These are phyloP conservation scores for Vitrella brassicaformis DNA, from an alignment of 73 alveolate genomes.

Conservation along the genomic window DNA sequence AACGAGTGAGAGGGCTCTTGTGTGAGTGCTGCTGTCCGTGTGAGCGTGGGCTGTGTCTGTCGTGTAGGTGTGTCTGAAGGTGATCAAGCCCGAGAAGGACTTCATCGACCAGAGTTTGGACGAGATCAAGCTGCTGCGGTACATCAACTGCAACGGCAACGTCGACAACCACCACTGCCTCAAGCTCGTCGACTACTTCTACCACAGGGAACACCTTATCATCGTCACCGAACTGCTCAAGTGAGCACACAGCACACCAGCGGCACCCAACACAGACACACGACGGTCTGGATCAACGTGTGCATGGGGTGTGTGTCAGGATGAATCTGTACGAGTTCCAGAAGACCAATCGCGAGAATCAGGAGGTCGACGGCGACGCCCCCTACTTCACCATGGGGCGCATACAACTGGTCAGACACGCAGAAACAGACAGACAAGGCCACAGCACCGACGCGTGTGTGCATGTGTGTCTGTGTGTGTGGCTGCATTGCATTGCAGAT, in stretches of 20 bases:
- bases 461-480: too few species aligned
- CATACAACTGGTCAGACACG: neutral
- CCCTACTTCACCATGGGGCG: neutral
- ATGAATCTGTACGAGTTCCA: neutral
- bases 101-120: constrained; percentile 94
- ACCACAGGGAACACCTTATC: constrained; percentile 91
- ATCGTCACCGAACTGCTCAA: constrained; percentile 92
- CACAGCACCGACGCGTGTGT: too few species aligned
- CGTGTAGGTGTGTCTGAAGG: constrained; percentile 96
- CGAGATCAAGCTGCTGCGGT: constrained; percentile 92
- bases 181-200: constrained; percentile 77
- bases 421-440: too few species aligned
- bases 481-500: too few species aligned
- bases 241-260: too few species aligned
- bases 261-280: too few species aligned
- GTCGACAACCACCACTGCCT: constrained; percentile 72
- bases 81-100: constrained; percentile 96
- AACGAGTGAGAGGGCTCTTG: too few species aligned
- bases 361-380: too few species aligned
- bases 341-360: neutral
- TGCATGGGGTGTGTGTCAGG: too few species aligned
- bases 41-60: too few species aligned
- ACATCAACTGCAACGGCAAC: constrained; percentile 85
- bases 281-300: too few species aligned
- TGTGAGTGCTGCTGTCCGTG: too few species aligned